Conservation (phyloP, 31 red algal genomes). For the Endocladia muricata region DNA sequence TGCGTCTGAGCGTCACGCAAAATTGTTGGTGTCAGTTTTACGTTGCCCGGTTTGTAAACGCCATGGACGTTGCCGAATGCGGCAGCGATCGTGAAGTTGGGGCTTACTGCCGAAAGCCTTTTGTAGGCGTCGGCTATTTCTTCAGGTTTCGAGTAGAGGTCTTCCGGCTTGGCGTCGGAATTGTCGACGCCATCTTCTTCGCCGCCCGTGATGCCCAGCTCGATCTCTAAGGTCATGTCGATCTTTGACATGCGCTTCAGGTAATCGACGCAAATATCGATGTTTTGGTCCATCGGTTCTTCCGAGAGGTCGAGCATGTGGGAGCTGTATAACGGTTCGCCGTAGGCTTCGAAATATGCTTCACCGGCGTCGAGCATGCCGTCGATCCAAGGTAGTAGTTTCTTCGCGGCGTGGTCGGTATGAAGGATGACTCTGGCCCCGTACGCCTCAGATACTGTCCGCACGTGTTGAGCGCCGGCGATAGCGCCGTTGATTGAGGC, state of each 20-base stretch:
- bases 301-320: conserved; percentile 87
- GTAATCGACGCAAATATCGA: conserved; percentile 66
- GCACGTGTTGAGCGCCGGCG: conserved; percentile 54
- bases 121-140: conserved; percentile 61
- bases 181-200: conserved; percentile 88
- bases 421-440: conserved; percentile 70
- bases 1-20: conserved; percentile 50
- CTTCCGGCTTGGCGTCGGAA: conserved; percentile 34
- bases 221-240: conserved; percentile 64
- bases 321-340: conserved; percentile 61
- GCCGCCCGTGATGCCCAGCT: conserved; percentile 79
- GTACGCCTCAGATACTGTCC: conserved; percentile 55
- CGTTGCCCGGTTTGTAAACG: no score
- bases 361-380: conserved; percentile 73
- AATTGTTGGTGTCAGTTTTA: no score
- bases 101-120: conserved; percentile 38
- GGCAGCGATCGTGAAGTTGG: conserved; percentile 75
- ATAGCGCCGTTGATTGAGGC: conserved; percentile 57
- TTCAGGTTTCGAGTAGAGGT: conserved; percentile 78
- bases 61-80: no score
- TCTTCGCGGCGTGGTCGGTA: conserved; percentile 81
- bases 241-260: conserved; percentile 72
- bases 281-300: conserved; percentile 75
- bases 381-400: conserved; percentile 84
- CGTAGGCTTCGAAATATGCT: conserved; percentile 54